Evolutionary conservation across 331 rosid genomes (phyloP).

Genomic region (Acacia pycnantha): DNA sequence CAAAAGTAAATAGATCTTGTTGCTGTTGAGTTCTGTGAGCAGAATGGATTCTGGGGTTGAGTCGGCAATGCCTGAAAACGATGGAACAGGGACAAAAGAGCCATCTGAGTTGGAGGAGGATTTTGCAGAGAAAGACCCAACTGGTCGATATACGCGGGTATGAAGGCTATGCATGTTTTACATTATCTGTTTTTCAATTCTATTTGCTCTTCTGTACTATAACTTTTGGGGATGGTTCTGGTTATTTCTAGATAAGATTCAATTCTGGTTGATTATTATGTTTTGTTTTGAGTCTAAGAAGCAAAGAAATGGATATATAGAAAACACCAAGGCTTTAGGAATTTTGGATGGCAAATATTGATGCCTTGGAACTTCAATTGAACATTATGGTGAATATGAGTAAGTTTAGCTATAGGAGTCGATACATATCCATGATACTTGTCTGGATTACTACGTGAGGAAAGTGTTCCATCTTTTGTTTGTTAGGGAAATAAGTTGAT

Average conservation of each 20-base stretch:
- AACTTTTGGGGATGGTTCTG: background rate
- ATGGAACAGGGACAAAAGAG: conserved; percentile 38
- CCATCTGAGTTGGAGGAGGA: conserved; percentile 48
- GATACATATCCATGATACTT: conserved; percentile 1
- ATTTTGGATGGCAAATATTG: background rate
- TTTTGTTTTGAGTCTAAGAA: background rate
- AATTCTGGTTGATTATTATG: background rate
- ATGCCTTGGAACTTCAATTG: background rate
- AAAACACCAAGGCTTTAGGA: background rate
- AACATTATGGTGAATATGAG: background rate
- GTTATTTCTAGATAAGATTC: background rate
- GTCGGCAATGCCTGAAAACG: conserved; percentile 29
- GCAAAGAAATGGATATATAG: background rate
- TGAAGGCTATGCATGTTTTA: conserved; percentile 5
- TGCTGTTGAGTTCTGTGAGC: conserved; percentile 32
- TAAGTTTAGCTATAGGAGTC: conserved; percentile 12
- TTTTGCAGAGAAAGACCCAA: conserved; percentile 75
- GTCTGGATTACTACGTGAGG: background rate
- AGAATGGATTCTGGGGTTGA: conserved; percentile 49
- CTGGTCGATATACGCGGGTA: conserved; percentile 86
- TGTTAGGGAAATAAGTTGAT: background rate
- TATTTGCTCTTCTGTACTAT: background rate
- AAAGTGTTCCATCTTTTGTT: background rate
- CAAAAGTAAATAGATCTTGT: background rate
- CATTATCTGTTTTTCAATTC: conserved; percentile 13